Conservation (phyloP, 225 moss, liverwort and hornwort species). For the Bryum argenteum region DNA sequence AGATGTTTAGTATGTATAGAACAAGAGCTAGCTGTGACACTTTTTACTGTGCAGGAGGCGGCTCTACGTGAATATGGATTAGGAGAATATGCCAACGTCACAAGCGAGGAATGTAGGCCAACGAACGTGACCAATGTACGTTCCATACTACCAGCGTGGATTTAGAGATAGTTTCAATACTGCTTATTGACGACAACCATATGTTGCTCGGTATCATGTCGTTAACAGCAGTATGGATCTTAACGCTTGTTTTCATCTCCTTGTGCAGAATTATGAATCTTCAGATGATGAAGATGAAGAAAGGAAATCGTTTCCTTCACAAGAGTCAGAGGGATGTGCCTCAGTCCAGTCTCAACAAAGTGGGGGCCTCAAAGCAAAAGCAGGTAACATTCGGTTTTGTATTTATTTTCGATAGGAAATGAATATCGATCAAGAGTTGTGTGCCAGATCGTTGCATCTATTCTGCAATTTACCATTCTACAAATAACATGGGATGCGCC, state of each 20-base stretch:
- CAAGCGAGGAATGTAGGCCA: constrained; percentile 41
- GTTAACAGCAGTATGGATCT: not conserved
- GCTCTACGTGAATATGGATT: constrained; percentile 74
- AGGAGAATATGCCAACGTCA: constrained; percentile 59
- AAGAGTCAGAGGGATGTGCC: constrained; percentile 47
- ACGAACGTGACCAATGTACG: constrained; percentile 42
- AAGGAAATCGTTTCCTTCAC: constrained; percentile 40
- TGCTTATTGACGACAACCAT: not conserved
- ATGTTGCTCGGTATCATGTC: constrained; percentile 15
- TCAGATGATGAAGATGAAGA: constrained; percentile 74
- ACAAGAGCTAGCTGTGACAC: constrained; percentile 4
- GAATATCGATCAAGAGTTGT: constrained; percentile 1
- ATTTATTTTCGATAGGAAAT: not conserved
- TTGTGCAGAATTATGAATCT: constrained; percentile 67
- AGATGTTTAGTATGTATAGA: not conserved
- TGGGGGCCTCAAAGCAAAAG: constrained; percentile 50
- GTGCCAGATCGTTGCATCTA: not conserved
- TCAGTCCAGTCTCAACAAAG: constrained; percentile 55
- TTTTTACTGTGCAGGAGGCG: constrained; percentile 57
- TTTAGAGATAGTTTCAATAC: constrained; percentile 6
- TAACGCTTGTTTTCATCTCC: constrained; percentile 9
- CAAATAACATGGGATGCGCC: constrained; percentile 10
- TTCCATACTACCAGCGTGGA: constrained; percentile 3
- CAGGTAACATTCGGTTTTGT: constrained; percentile 30
- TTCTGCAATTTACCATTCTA: not conserved